Evolutionary conservation across 805 yeast species (phyloP), one percentile per base, ranked within the genome.

Genomic region (Pichia rugopelliculosa): DNA sequence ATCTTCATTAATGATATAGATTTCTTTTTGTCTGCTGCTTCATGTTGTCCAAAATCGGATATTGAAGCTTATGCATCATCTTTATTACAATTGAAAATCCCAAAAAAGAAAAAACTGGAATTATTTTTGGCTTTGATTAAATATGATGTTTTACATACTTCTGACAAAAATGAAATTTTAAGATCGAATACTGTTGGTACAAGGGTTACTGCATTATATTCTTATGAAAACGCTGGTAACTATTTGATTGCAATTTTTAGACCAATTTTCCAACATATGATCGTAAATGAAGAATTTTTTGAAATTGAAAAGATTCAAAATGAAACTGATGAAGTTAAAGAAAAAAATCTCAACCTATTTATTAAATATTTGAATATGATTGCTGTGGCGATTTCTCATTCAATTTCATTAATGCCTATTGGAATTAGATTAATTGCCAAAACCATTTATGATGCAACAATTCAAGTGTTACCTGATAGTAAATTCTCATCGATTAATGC

Each of bases 141-240:
- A 24, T 78, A 77, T 49, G 96, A 87, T 59, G 82, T 88, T 21
- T 60, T 68, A 44, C 70, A 67, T 25, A 79, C 86, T 0, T 65
- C 76, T 1, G 75, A 83, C 50, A 76, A 85, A 18, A 77, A 85
- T 26, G 93, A 86, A 58, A 78, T 88, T 26, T 71, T 88, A 56
- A 74, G 96, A 57, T 75, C 93, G 46, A 88, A 88, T 61, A 82
- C 90, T 45, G 84, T 87, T 34, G 85, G 93, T 27, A 87, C 96
- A 0, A 75, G 89, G 56, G 72, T 87, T 44, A 70, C 87, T 44
- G 82, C 90, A 0, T 69, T 84, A 15, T 80, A 82, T 55, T 86
- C 93, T 0, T 77, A 80, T 55, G 69, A 74, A n/a, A 75, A 78
- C 54, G 95, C 95, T 0, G 60, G 63, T 21, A 76, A 71, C 1